Evolutionary conservation across 164 flowering plant species (phyloP), one percentile per base, ranked within the genome.

Genomic region (Litsea cubeba): DNA sequence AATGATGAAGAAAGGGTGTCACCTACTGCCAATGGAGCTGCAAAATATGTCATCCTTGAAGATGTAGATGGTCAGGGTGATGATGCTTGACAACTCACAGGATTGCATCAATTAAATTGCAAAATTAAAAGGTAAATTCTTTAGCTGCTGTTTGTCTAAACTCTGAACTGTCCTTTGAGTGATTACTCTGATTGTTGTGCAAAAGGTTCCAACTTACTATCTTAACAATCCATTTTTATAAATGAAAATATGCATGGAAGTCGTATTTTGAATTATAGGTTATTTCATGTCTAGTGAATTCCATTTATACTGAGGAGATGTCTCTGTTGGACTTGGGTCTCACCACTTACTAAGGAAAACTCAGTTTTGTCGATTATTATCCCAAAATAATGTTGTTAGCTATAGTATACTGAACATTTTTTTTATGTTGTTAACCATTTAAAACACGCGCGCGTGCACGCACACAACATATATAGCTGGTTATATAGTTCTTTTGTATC

Each of bases 11-110:
- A 64, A 35, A 68, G 64, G 18, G 81, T 74, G 35, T 76, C 84
- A 51, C 75, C 50, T 40, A 8, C 82, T 49, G 68, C 72, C 2
- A 86, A 76, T 81, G 81, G 64, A 57, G 75, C 86, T 72, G 88
- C 89, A 54, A 93, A 85, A 74, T 95, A 95, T 85, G 97, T 86
- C 58, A 93, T 95, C 79, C 93, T 95, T 46, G 97, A 91, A 70
- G 91, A 91, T 85, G 79, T 82, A 84, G 95, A 94, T 65, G 97
- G 88, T 76, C 88, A 82, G 73, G 90, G 84, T 35, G 87, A 83
- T 68, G 79, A 76, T 17, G 68, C 74, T 57, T 88, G 83, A 82
- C 58, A 68, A 30, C 15, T 32, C 26, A 12, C 24, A 54, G 18
- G 71, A n/a, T 67, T 32, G 51, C 64, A 11, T 14, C n/a, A 67